Conservation (phyloP, 768 basidiomycete species). For the Kwoniella newhampshirensis region DNA sequence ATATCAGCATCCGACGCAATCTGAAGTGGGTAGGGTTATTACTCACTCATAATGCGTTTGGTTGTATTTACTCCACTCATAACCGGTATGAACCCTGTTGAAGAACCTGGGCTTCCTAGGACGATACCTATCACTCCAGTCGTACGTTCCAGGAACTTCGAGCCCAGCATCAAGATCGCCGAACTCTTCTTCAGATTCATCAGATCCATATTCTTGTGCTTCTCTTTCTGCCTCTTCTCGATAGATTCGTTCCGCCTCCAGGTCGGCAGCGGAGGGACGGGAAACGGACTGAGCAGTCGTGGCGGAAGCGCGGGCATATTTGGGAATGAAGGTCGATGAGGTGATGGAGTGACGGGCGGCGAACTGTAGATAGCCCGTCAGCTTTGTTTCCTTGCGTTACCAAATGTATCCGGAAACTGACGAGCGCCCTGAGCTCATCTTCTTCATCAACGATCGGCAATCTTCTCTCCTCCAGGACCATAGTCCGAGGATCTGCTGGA, state of each 20-base stretch:
- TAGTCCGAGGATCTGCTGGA: constrained; percentile 68
- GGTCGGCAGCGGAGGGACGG: constrained; percentile 63
- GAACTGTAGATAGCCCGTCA: constrained; percentile 58
- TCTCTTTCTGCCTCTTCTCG: constrained; percentile 60
- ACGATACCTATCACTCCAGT: constrained; percentile 98
- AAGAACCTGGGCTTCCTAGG: constrained; percentile 97
- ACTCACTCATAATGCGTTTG: constrained; percentile 98
- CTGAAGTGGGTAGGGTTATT: neutral
- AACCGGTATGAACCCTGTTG: constrained; percentile 97
- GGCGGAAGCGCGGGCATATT: constrained; percentile 51
- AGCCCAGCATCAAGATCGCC: constrained; percentile 84
- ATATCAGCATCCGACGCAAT: neutral
- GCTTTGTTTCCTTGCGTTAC: neutral
- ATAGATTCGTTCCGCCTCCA: constrained; percentile 86
- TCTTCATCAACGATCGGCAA: constrained; percentile 71
- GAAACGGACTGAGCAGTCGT: constrained; percentile 56
- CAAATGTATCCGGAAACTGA: constrained; percentile 16
- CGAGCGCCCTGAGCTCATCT: constrained; percentile 47
- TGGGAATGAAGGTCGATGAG: constrained; percentile 75
- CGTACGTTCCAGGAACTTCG: constrained; percentile 76
- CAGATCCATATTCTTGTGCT: constrained; percentile 30
- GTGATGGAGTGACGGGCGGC: constrained; percentile 77
- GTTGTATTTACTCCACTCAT: constrained; percentile 99
- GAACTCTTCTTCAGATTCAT: constrained; percentile 45
- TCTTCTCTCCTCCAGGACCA: constrained; percentile 75